A percentile compares a stretch with the other conserved stretches of the same genome.
phyloP scores from a whole-genome alignment of 257 asterid species.

The Nicotiana tabacum region DNA sequence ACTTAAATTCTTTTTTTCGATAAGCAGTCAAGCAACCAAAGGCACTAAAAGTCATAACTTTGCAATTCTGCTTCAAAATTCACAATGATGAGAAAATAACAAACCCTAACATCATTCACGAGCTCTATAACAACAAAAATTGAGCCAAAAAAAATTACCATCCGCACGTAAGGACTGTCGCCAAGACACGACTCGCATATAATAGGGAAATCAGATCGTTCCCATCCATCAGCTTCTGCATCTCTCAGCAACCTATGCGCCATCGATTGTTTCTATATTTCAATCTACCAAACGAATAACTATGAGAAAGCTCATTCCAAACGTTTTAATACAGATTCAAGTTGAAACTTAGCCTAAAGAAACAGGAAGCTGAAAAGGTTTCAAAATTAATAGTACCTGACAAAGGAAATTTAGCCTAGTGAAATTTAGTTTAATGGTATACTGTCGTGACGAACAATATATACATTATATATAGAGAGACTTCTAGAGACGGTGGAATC shows the following conservation, averaged over 20 bases:
- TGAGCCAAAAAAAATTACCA: constrained; percentile 42
- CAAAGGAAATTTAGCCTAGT: not conserved
- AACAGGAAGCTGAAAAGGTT: not conserved
- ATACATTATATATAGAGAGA: too few relatives aligned
- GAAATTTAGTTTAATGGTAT: not conserved
- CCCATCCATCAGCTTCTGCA: constrained; percentile 98
- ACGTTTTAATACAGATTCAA: not conserved
- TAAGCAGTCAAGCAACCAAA: not conserved
- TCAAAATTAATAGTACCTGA: not conserved
- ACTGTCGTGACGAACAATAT: not conserved
- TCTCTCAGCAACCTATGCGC: constrained; percentile 91
- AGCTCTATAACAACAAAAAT: not conserved
- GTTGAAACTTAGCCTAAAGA: not conserved
- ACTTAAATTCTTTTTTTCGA: too few relatives aligned
- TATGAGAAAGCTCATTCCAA: not conserved
- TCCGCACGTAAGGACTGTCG: constrained; percentile 88
- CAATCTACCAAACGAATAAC: not conserved
- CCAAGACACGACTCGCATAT: constrained; percentile 97
- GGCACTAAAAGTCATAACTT: not conserved
- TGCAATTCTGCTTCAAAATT: not conserved
- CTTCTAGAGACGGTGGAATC: not conserved
- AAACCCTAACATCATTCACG: not conserved
- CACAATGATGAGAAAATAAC: not conserved
- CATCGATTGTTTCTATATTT: constrained; percentile 26
- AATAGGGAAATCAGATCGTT: constrained; percentile 89